A percentile compares a stretch with the other conserved stretches of the same genome.
Conservation (phyloP, 208 protist species). For the Leishmania guyanensis region DNA sequence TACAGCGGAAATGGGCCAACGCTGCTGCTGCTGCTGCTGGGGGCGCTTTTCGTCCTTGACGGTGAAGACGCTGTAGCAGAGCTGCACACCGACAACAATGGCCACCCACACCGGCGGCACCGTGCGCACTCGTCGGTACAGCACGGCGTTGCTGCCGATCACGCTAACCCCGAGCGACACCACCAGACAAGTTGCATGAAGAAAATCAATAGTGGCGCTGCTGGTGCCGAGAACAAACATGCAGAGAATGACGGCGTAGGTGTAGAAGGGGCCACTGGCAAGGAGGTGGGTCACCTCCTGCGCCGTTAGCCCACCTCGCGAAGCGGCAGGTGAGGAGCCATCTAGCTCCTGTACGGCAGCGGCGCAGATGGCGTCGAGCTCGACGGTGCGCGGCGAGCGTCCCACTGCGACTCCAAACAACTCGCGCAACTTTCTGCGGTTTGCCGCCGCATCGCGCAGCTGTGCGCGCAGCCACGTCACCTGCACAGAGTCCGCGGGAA, state of each 20-base stretch:
- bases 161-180: slow-evolving; percentile 27
- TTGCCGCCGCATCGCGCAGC: slow-evolving; percentile 10
- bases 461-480: slow-evolving; percentile 15
- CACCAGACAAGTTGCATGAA: slow-evolving; percentile 22
- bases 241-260: slow-evolving; percentile 25
- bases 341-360: neutral
- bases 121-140: slow-evolving; percentile 24
- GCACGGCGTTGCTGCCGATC: slow-evolving; percentile 28
- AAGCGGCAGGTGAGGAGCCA: neutral
- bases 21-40: neutral
- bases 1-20: neutral
- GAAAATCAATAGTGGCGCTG: slow-evolving; percentile 13
- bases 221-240: slow-evolving; percentile 33
- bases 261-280: slow-evolving; percentile 17
- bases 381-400: slow-evolving; percentile 18
- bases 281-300: slow-evolving; percentile 17
- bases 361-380: slow-evolving; percentile 12
- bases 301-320: slow-evolving; percentile 6
- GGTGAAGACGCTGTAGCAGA: slow-evolving; percentile 10
- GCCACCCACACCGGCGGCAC: slow-evolving; percentile 29
- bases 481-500: neutral
- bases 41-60: neutral
- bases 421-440: neutral
- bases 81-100: slow-evolving; percentile 20
- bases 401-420: slow-evolving; percentile 27